These are phyloP conservation scores for Saturnispora serradocipensis DNA, from an alignment of 805 yeast species.

Conservation along the genomic window DNA sequence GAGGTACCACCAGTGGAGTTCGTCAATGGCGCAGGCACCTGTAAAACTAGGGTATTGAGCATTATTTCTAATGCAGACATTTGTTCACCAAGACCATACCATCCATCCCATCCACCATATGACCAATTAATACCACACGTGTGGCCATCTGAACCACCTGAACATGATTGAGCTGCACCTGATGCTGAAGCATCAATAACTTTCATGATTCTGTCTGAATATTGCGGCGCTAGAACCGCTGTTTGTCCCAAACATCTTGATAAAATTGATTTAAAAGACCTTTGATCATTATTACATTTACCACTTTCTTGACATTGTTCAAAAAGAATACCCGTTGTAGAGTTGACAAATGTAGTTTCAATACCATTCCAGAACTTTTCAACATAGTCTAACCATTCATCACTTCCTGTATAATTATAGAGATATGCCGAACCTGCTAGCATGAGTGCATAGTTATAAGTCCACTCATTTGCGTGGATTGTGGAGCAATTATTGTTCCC, in stretches of 20 bases:
- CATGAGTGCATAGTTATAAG: conserved; percentile 61
- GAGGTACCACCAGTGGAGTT: conserved; percentile 62
- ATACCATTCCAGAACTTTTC: conserved; percentile 31
- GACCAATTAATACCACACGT: conserved; percentile 82
- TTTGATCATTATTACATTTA: conserved; percentile 64
- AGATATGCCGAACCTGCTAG: conserved; percentile 63
- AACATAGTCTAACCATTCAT: conserved; percentile 34
- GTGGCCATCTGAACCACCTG: conserved; percentile 78
- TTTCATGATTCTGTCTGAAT: conserved; percentile 32
- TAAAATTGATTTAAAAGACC: conserved; percentile 64
- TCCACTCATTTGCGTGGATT: conserved; percentile 48
- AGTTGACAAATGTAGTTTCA: conserved; percentile 35
- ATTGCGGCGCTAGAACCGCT: conserved; percentile 42
- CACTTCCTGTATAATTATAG: conserved; percentile 49
- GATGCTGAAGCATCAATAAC: conserved; percentile 36
- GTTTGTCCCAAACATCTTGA: conserved; percentile 56
- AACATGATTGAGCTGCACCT: conserved; percentile 72
- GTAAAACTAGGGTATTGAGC: conserved; percentile 33
- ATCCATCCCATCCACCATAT: conserved; percentile 48
- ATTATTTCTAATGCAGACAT: conserved; percentile 66
- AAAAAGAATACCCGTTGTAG: conserved; percentile 37
- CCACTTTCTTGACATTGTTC: conserved; percentile 53
- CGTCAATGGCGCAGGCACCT: conserved; percentile 51
- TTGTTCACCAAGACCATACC: conserved; percentile 78
- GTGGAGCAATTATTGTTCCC: conserved; percentile 36